Evolutionary conservation across 345 rosid genomes (phyloP).

Genomic region (Salix brachista): DNA sequence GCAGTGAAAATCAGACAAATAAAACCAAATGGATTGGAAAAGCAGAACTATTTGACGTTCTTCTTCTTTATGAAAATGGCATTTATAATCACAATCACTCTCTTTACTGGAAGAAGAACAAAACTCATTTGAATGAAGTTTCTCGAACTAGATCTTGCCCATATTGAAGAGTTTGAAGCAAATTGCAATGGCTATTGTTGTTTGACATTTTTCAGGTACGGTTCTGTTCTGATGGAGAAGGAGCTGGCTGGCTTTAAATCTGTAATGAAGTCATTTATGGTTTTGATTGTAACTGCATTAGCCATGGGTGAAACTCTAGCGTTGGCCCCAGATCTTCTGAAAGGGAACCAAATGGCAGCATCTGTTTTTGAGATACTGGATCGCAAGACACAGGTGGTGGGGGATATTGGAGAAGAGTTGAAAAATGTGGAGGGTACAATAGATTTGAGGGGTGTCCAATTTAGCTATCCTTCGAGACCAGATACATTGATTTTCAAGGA

Average conservation of each 20-base stretch:
- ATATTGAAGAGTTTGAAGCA: not conserved
- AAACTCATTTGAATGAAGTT: not conserved
- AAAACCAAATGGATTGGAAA: not conserved
- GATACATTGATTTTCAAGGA: slow-evolving; percentile 70
- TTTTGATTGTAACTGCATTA: slow-evolving; percentile 85
- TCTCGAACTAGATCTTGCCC: not conserved
- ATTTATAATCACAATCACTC: not conserved
- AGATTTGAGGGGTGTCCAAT: slow-evolving; percentile 63
- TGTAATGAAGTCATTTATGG: slow-evolving; percentile 93
- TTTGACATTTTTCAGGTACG: slow-evolving; percentile 55
- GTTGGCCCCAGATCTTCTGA: slow-evolving; percentile 77
- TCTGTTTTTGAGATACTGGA: slow-evolving; percentile 81
- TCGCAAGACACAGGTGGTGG: slow-evolving; percentile 56
- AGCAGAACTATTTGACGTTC: not conserved
- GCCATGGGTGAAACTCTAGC: slow-evolving; percentile 98
- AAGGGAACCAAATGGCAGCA: slow-evolving; percentile 95
- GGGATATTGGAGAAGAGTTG: slow-evolving; percentile 67
- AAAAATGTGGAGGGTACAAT: slow-evolving; percentile 62
- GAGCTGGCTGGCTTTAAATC: slow-evolving; percentile 71
- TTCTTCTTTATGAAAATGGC: not conserved
- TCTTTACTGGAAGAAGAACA: not conserved
- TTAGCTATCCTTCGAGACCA: slow-evolving; percentile 85
- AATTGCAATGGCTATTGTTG: slow-evolving; percentile 4
- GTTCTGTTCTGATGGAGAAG: slow-evolving; percentile 86
- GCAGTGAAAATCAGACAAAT: not conserved